Percentiles rank a stretch among this genome's conserved stretches.
Conservation (phyloP, 768 basidiomycete genomes). For the Mycena metata region DNA sequence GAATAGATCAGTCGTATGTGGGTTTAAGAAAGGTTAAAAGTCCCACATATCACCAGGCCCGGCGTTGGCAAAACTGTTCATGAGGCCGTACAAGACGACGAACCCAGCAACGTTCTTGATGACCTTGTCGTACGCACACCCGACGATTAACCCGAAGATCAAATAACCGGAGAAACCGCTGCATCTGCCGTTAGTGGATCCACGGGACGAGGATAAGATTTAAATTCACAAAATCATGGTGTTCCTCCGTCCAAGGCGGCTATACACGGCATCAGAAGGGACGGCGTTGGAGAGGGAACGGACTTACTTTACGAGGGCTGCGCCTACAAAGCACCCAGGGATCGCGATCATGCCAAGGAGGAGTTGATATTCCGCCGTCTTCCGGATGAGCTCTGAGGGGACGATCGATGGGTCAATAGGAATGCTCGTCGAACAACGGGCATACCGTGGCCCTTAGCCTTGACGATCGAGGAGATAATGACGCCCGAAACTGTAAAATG, state of each 20-base stretch:
- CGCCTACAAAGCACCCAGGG: constrained; percentile 71
- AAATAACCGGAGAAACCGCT: constrained; percentile 81
- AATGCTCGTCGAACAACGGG: neutral
- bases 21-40: neutral
- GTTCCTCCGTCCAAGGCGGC: constrained; percentile 69
- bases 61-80: constrained; percentile 63
- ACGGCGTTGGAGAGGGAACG: constrained; percentile 47
- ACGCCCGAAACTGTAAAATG: constrained; percentile 63
- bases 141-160: constrained; percentile 72
- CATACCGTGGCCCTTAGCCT: constrained; percentile 32
- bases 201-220: neutral
- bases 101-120: constrained; percentile 74
- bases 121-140: constrained; percentile 72
- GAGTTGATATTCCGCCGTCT: constrained; percentile 79
- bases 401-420: neutral
- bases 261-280: constrained; percentile 46
- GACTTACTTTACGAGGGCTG: constrained; percentile 47
- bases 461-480: constrained; percentile 49
- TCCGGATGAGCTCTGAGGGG: constrained; percentile 34
- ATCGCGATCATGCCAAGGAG: constrained; percentile 72
- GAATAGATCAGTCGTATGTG: neutral
- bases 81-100: constrained; percentile 77
- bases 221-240: constrained; percentile 52
- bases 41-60: constrained; percentile 76
- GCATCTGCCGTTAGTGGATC: constrained; percentile 1